Evolutionary conservation across 1,139 yeast genomes (phyloP), one percentile per base, ranked within the genome.

Genomic region (Magnusiomyces ingens): DNA sequence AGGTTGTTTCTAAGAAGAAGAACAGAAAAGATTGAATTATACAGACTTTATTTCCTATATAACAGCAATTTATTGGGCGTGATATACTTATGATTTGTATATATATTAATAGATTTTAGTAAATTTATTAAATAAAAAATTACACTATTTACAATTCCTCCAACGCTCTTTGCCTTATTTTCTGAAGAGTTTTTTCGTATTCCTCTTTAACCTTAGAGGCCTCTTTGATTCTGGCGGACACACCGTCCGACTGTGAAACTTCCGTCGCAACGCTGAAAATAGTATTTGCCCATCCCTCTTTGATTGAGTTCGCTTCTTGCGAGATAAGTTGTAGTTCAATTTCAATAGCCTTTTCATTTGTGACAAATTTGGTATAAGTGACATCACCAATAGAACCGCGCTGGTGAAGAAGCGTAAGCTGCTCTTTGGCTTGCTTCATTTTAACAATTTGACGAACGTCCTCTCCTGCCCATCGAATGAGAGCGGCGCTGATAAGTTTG

Each of bases 311-410:
- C 49, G 95, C 88, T 69, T 89, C 96, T 54, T 68, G 72, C n/a
- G 86, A 84, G 53, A 90, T 77, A 55, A 85, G 91, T 67, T 83
- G 80, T 61, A 93, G 73, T 67, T 93, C 99, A 36, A 85, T 66
- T 64, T 90, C 94, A 62, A 85, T 85, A 59, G 89, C 69, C 69
- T 89, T 88, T 58, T 79, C 80, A 61, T 89, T 90, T 51, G 89
- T 77, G 61, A 82, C 84, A 69, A 79, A 90, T 62, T 94, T 84
- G 67, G 85, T 85, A 77, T 80, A 86, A 48, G 87, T 75, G 55
- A 87, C 95, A 64, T 93, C 98, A 38, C 97, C 97, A 58, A 93
- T 83, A 37, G 91, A 81, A 1, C 98, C 98, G 53, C 81, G 82
- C 64, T 91, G 94, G 67, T 90, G 91, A 58, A 93, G 75, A 51